These are phyloP conservation scores for Phytophthora foliorum DNA, from an alignment of 352 stramenopile genomes.

Conservation along the genomic window DNA sequence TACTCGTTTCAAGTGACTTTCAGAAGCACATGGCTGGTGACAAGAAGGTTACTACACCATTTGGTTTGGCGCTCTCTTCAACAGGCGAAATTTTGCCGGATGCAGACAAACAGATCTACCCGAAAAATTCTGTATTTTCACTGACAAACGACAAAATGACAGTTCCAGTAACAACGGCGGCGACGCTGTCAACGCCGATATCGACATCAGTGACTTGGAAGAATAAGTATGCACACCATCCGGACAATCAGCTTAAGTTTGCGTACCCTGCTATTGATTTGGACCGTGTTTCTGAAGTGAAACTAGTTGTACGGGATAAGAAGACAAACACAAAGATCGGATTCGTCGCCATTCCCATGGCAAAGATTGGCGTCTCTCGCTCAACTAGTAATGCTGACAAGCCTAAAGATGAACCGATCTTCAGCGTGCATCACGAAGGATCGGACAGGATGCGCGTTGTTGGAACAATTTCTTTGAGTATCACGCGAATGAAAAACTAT, in stretches of 20 bases:
- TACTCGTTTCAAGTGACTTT: conserved; percentile 66
- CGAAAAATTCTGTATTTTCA: conserved; percentile 36
- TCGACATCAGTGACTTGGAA: neutral
- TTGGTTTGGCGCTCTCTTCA: conserved; percentile 49
- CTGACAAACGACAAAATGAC: conserved; percentile 18
- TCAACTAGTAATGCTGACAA: conserved; percentile 7
- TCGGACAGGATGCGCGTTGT: conserved; percentile 43
- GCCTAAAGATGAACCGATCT: conserved; percentile 31
- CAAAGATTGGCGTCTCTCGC: conserved; percentile 21
- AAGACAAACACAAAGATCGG: conserved; percentile 45
- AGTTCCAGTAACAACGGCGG: neutral
- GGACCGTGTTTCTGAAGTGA: conserved; percentile 50
- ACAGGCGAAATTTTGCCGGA: conserved; percentile 59
- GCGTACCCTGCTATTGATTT: conserved; percentile 52
- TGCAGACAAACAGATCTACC: conserved; percentile 34
- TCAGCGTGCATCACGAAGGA: conserved; percentile 41
- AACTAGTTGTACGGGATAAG: conserved; percentile 42
- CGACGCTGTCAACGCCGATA: neutral
- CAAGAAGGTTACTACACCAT: conserved; percentile 41
- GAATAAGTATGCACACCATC: conserved; percentile 7
- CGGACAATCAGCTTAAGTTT: conserved; percentile 37
- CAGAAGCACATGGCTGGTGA: conserved; percentile 27
- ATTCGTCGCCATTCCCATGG: conserved; percentile 48
- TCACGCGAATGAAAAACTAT: conserved; percentile 40
- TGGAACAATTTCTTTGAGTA: conserved; percentile 59